phyloP scores from a whole-genome alignment of 257 asterid species.

The Pogostemon cablin region DNA sequence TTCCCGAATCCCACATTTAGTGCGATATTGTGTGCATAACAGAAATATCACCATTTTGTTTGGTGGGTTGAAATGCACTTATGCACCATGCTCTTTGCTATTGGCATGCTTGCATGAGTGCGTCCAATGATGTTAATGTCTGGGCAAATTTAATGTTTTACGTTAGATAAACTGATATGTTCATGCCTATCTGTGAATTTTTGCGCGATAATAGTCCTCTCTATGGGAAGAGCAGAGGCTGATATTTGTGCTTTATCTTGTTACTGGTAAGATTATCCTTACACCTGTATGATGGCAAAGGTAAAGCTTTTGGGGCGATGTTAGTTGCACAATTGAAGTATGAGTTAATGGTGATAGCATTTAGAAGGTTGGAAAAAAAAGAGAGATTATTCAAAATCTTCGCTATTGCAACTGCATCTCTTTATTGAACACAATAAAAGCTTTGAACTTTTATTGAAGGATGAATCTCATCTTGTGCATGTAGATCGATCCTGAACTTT shows the following conservation, averaged over 20 bases:
- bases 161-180: neutral
- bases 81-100: neutral
- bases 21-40: neutral
- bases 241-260: too few species aligned
- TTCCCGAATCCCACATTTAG: slow-evolving; percentile 1
- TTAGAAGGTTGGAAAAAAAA: slow-evolving; percentile 14
- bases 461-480: slow-evolving; percentile 28
- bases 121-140: neutral
- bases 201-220: neutral
- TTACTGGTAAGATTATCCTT: neutral
- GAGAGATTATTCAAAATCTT: neutral
- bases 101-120: neutral
- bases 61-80: neutral
- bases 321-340: slow-evolving; percentile 1
- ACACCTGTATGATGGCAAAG: slow-evolving; percentile 1
- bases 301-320: slow-evolving; percentile 19
- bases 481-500: slow-evolving; percentile 96
- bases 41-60: neutral
- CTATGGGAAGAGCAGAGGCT: neutral
- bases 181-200: slow-evolving; percentile 2
- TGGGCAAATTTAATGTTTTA: neutral
- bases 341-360: slow-evolving; percentile 8
- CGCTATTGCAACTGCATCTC: neutral
- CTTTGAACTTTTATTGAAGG: neutral
- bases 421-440: slow-evolving; percentile 16